Evolutionary conservation across 1,139 yeast genomes (phyloP), one percentile per base, ranked within the genome.

Genomic region (Candida sp.): DNA sequence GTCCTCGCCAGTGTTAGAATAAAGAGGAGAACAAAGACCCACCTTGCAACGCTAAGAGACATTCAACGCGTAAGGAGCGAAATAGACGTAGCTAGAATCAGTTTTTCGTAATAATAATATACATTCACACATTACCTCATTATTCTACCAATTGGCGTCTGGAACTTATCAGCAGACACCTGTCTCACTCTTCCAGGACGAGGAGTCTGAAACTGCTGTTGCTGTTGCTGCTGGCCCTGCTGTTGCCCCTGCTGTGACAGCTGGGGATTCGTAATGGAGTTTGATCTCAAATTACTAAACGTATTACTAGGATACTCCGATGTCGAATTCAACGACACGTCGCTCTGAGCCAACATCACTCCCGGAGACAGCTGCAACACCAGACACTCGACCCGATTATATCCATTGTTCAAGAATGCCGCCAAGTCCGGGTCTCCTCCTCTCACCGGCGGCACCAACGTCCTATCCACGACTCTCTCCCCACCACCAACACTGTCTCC

Each of bases 1-100:
- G 90, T 86, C 5, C 66, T 86, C 54, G 88, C 90, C 1, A 70
- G 75, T 35, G 79, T 86, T 6, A 69, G 85, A 50, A 71, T 87
- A 27, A 76, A 70, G 57, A 77, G 71, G 42, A 64, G 85, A 51
- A 57, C 59, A 5, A 65, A 69, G 47, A 67, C 61, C 12, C 46
- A 41, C 26, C 41, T 38, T 38, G n/a, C 30, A 38, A 25, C 30
- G 3, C n/a, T 38, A 38, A 25, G 30, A 9, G 41, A 38, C 12
- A 7, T 38, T 23, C 41, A 12, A 38, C 28, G 41, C 8, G 31
- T 45, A 7, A 50, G 44, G 37, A 28, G 44, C 25, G 48, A 47
- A 28, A 40, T 50, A 40, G 50, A 50, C 17, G 33, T 44, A 22
- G 48, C 41, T n/a, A 47, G 50, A 31, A 30, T 49, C 26, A 42